Percentiles rank a stretch among this genome's conserved stretches.
Conservation (phyloP, 192 early-diverging fungal species). For the Linnemannia schmuckeri region DNA sequence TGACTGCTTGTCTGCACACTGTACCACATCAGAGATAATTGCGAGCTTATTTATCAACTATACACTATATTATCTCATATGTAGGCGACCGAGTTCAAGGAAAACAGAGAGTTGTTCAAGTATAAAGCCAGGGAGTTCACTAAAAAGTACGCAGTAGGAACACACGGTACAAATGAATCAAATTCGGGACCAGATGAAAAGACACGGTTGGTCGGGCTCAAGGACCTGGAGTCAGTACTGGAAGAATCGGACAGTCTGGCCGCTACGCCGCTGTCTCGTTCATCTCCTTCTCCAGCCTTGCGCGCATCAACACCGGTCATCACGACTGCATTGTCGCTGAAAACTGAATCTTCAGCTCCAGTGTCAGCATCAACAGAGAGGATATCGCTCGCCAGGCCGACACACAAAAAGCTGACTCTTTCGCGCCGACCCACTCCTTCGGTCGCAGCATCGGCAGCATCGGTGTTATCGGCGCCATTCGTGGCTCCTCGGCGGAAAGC, state of each 20-base stretch:
- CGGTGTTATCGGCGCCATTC: background rate
- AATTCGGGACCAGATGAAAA: background rate
- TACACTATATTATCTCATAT: background rate
- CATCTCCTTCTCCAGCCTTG: background rate
- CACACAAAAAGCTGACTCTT: background rate
- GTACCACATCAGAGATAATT: background rate
- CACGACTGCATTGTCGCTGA: background rate
- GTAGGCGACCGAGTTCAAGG: conserved; percentile 69
- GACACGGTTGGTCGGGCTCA: background rate
- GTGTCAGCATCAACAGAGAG: background rate
- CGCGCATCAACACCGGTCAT: background rate
- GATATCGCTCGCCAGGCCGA: background rate
- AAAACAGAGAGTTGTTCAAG: conserved; percentile 55
- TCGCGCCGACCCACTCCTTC: background rate
- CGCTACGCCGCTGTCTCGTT: background rate
- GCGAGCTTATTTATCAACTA: background rate
- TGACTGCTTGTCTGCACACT: background rate
- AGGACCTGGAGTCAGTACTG: background rate
- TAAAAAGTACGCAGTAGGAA: conserved; percentile 44
- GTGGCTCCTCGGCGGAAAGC: background rate
- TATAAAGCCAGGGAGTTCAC: conserved; percentile 63
- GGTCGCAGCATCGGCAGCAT: background rate
- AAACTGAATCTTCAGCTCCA: background rate
- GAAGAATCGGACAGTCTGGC: background rate
- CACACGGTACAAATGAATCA: background rate